Conservation (phyloP, 2,329 filamentous ascomycete genomes). For the Xenosphaeropsis pyriputrescens region DNA sequence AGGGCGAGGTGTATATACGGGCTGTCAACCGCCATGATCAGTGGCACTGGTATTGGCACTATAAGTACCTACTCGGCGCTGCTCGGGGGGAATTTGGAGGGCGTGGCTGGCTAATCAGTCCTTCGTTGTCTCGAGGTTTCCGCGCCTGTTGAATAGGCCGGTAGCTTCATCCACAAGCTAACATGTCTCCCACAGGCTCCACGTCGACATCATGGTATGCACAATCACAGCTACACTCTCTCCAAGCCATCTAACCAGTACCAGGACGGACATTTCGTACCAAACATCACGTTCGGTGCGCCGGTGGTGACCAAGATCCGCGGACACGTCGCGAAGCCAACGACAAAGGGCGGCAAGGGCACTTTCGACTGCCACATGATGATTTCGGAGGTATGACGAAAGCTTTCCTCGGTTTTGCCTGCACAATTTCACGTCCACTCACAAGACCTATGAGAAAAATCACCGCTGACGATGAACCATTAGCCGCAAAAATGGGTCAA, state of each 20-base stretch:
- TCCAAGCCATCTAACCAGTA: no score
- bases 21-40: no score
- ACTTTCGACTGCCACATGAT: constrained; percentile 99
- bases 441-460: not conserved
- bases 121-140: not conserved
- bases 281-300: constrained; percentile 93
- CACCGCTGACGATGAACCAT: constrained; percentile 1
- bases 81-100: no score
- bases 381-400: constrained; percentile 87
- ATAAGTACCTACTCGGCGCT: no score
- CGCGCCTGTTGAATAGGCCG: no score
- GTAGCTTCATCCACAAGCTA: no score
- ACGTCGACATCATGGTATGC: not conserved
- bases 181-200: not conserved
- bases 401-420: no score
- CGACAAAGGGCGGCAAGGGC: constrained; percentile 56
- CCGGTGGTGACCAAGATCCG: constrained; percentile 93
- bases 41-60: no score
- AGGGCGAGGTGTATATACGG: no score
- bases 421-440: not conserved
- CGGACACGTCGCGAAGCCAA: constrained; percentile 65
- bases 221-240: no score
- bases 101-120: no score
- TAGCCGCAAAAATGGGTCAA: constrained; percentile 97
- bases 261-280: constrained; percentile 97